Evolutionary conservation across 345 rosid genomes (phyloP).

Genomic region (Lenwebbia sp.): DNA sequence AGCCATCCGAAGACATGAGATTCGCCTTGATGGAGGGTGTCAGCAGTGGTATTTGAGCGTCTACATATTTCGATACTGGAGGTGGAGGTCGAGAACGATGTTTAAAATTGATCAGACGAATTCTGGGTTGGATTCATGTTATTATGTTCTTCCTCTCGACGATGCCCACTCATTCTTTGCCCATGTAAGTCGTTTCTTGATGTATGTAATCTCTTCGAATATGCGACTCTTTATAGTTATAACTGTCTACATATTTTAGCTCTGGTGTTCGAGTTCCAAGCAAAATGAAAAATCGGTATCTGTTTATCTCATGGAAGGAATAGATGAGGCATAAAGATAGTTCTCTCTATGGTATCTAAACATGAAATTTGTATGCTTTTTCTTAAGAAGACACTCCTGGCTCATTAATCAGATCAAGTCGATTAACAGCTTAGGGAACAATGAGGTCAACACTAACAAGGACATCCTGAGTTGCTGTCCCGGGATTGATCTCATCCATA

Average conservation of each 20-base stretch:
- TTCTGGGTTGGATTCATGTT: background rate
- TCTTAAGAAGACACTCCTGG: background rate
- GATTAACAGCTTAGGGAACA: background rate
- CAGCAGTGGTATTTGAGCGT: background rate
- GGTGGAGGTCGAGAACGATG: background rate
- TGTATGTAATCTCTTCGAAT: background rate
- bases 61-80: constrained; percentile 5
- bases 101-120: background rate
- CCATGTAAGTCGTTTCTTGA: background rate
- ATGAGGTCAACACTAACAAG: background rate
- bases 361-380: background rate
- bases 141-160: background rate
- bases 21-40: constrained; percentile 32
- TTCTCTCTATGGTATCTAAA: background rate
- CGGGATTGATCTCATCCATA: background rate
- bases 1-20: constrained; percentile 54
- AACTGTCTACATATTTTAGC: background rate
- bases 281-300: background rate
- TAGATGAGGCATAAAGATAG: background rate
- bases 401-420: background rate
- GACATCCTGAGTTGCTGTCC: background rate
- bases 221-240: background rate
- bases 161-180: background rate
- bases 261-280: background rate
- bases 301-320: background rate